These are phyloP conservation scores for Durotheca rogersii DNA, from an alignment of 495 filamentous ascomycete species.

Conservation along the genomic window DNA sequence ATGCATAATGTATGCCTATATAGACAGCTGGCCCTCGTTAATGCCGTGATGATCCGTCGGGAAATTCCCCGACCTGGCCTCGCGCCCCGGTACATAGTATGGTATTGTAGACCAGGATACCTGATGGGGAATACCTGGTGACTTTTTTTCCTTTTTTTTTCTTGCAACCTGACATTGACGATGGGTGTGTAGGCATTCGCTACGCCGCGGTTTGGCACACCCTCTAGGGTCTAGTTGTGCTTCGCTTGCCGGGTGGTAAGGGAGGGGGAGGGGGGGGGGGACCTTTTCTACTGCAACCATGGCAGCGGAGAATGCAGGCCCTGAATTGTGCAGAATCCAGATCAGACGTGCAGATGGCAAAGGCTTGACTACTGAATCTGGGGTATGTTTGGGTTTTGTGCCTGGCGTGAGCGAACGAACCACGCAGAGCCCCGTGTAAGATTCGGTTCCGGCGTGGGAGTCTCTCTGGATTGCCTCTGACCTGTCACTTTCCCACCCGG, in stretches of 20 bases:
- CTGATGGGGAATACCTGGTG: no score
- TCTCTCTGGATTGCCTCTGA: no score
- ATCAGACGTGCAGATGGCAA: neutral
- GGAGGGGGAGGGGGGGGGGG: slow-evolving; percentile 1
- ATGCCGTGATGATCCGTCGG: slow-evolving; percentile 18
- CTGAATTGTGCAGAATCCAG: slow-evolving; percentile 2
- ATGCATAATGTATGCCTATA: neutral
- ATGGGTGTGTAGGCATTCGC: no score
- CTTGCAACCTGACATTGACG: neutral
- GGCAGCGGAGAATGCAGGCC: slow-evolving; percentile 9
- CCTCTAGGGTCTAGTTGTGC: no score
- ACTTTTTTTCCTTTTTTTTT: no score
- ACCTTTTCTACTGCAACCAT: slow-evolving; percentile 15
- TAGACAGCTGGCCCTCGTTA: slow-evolving; percentile 3
- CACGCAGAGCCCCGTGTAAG: neutral
- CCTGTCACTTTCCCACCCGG: no score
- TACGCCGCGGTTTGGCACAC: no score
- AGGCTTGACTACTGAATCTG: neutral
- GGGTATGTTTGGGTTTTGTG: neutral
- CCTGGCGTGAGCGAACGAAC: no score
- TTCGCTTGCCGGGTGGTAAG: no score
- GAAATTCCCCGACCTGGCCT: slow-evolving; percentile 22
- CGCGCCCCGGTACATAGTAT: slow-evolving; percentile 8
- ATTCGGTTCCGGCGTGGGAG: no score
- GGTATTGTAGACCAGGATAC: no score